Percentiles rank a stretch among this genome's conserved stretches.
Conservation (phyloP, 1,139 yeast species). For the Wickerhamomyces sp. region DNA sequence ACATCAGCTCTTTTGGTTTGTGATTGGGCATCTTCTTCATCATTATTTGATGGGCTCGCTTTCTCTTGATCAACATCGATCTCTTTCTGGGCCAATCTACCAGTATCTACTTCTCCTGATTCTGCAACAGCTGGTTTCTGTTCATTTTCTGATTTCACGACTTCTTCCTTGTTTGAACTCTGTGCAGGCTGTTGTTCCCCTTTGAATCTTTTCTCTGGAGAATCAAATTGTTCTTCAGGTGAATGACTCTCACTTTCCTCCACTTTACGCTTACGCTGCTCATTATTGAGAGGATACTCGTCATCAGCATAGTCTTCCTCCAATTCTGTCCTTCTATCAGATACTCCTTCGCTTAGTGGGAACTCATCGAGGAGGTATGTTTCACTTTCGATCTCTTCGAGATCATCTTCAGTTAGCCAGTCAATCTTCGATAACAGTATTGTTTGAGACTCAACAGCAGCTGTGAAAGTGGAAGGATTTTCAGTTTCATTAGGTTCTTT, state of each 20-base stretch:
- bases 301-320: constrained; percentile 8
- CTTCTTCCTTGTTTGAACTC: neutral
- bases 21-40: neutral
- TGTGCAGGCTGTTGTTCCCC: neutral
- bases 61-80: neutral
- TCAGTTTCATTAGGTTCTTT: neutral
- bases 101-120: neutral
- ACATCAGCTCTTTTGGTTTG: constrained; percentile 4
- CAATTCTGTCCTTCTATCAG: constrained; percentile 17
- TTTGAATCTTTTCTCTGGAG: constrained; percentile 1
- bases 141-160: neutral
- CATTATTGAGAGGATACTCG: constrained; percentile 12
- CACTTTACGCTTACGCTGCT: constrained; percentile 2
- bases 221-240: neutral
- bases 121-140: neutral
- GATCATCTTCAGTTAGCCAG: constrained; percentile 36
- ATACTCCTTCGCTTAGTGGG: constrained; percentile 20
- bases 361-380: constrained; percentile 14
- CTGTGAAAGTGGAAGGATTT: constrained; percentile 2
- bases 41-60: too few relatives aligned
- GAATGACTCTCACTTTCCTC: constrained; percentile 1
- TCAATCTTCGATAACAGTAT: constrained; percentile 37
- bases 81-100: neutral
- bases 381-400: constrained; percentile 27
- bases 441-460: constrained; percentile 24